These are phyloP conservation scores for Salix suchowensis DNA, from an alignment of 345 rosid species.

Conservation along the genomic window DNA sequence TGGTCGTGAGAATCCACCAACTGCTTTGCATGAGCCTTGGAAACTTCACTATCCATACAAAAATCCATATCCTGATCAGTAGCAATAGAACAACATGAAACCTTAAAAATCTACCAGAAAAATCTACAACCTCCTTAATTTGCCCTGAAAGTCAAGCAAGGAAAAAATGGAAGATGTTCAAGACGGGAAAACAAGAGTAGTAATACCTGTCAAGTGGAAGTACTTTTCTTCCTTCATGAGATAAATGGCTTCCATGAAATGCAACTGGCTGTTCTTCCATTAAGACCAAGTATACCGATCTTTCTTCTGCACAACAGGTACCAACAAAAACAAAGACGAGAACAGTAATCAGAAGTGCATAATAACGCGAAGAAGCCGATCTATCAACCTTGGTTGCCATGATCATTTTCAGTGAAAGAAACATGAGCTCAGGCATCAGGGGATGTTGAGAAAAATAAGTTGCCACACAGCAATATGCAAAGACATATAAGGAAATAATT, in stretches of 20 bases:
- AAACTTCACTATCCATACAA: slow-evolving; percentile 34
- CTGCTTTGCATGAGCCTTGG: slow-evolving; percentile 39
- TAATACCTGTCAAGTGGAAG: slow-evolving; percentile 36
- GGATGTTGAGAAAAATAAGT: not conserved
- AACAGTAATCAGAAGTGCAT: not conserved
- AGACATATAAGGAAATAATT: not conserved
- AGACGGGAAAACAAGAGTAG: not conserved
- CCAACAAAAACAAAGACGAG: slow-evolving; percentile 22
- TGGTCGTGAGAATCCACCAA: slow-evolving; percentile 57
- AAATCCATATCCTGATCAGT: not conserved
- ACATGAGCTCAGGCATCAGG: not conserved
- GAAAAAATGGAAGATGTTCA: not conserved
- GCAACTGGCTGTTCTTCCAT: slow-evolving; percentile 63
- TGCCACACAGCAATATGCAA: not conserved
- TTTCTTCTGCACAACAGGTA: slow-evolving; percentile 35
- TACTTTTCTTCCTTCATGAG: not conserved
- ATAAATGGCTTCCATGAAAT: slow-evolving; percentile 23
- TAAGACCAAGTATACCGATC: slow-evolving; percentile 49
- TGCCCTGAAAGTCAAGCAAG: too few relatives aligned
- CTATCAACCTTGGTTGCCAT: slow-evolving; percentile 10
- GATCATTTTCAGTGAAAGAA: slow-evolving; percentile 1
- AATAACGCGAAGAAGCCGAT: not conserved
- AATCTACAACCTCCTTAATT: too few relatives aligned
- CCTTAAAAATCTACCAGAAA: too few relatives aligned
- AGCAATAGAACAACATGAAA: not conserved